phyloP scores from a whole-genome alignment of 257 asterid species.

The Solanum rostratum region DNA sequence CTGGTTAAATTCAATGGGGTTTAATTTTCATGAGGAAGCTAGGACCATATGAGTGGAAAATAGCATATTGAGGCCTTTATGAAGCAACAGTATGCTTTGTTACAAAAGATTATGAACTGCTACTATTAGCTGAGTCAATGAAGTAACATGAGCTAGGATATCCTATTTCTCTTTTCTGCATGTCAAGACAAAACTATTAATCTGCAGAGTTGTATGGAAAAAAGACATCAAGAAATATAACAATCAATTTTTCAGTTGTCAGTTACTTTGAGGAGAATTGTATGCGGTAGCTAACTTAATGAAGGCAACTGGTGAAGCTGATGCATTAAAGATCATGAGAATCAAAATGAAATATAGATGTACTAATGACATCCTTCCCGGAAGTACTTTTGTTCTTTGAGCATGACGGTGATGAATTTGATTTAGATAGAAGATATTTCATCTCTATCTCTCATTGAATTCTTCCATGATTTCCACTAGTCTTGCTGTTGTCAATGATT shows the following conservation, averaged over 20 bases:
- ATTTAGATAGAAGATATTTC: background rate
- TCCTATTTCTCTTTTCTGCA: background rate
- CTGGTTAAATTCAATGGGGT: background rate
- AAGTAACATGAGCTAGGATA: background rate
- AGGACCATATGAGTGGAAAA: background rate
- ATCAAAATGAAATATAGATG: background rate
- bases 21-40: background rate
- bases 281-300: background rate
- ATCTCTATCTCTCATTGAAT: background rate
- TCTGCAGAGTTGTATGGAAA: background rate
- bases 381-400: background rate
- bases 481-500: background rate
- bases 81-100: background rate
- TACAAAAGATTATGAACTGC: background rate
- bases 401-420: background rate
- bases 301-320: background rate
- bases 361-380: background rate
- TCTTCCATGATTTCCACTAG: background rate
- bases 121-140: background rate
- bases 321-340: background rate
- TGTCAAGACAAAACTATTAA: background rate
- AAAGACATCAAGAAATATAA: background rate
- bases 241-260: background rate
- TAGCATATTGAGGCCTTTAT: background rate
- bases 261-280: background rate